Evolutionary conservation across 352 stramenopile genomes (phyloP), one percentile per base, ranked within the genome.

Genomic region (Pythium dissimile): DNA sequence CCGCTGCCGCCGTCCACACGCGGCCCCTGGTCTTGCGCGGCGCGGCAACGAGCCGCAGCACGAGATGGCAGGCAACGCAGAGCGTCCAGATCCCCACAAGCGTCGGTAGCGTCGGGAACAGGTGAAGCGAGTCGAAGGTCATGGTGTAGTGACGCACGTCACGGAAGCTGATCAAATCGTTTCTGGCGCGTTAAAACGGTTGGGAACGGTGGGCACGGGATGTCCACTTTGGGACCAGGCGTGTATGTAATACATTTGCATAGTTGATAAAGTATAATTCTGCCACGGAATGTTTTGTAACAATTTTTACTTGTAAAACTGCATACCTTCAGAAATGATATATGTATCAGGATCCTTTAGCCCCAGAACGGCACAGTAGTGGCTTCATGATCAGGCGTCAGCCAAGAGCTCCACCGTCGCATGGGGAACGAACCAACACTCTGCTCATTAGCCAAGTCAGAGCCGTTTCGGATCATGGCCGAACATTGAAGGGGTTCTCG

Each of bases 21-120:
- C 49, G 37, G 5, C 3, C 5, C 9, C 34, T 44, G n/a, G 30
- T 41, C 18, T 28, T 56, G 56, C 27, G 45, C 45, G 39, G 43
- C 18, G 13, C n/a, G 23, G 28, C 13, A 23, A 42, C 41, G 30
- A 64, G 41, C 26, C 53, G 53, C 24, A 77, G 15, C 24, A 71
- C 60, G 28, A 84, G 56, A 41, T 80, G 71, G 24, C 65, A 39
- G 20, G 70, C 55, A n/a, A 77, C 31, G 18, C 56, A 54, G 0
- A 55, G 55, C 4, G 5, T 30, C 59, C 64, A 80, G 24, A 73
- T 8, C 60, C 62, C 67, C 21, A 70, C 57, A 39, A 82, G 52
- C 37, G 67, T 53, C 41, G 57, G 53, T 28, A 61, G 21, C 3
- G 72, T 66, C 32, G 75, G 75, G 37, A 78, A 84, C 62, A 84